Evolutionary conservation across 176 grass and related monocot genomes (phyloP).

Genomic region (Bonia amplexicaulis): DNA sequence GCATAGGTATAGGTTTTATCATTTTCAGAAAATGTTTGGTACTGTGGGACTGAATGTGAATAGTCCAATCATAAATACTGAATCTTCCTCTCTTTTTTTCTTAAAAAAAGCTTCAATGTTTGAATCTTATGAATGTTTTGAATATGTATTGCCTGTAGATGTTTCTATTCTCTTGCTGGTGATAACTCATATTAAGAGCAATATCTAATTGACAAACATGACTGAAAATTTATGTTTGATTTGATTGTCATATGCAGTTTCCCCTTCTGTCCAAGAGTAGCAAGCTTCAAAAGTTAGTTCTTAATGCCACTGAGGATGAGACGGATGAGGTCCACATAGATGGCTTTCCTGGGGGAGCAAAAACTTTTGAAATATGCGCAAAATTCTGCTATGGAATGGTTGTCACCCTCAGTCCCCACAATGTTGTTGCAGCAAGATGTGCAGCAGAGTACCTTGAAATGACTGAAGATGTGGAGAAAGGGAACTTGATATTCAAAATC

Average conservation of each 20-base stretch:
- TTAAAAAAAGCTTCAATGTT: neutral
- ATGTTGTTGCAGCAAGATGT: slow-evolving; percentile 80
- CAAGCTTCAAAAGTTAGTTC: slow-evolving; percentile 65
- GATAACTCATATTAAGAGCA: neutral
- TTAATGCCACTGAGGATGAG: slow-evolving; percentile 50
- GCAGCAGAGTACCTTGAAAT: slow-evolving; percentile 88
- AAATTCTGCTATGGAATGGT: slow-evolving; percentile 99
- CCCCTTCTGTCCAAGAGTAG: slow-evolving; percentile 92
- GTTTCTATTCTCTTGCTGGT: neutral
- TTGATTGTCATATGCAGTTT: slow-evolving; percentile 57
- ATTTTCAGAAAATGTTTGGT: neutral
- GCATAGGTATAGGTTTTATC: neutral
- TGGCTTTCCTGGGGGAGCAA: slow-evolving; percentile 72
- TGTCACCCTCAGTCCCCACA: slow-evolving; percentile 89
- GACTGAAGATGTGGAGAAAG: slow-evolving; percentile 88
- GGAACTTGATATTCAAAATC: slow-evolving; percentile 96
- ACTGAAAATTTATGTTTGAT: neutral
- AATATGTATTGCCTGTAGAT: neutral
- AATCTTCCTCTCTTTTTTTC: neutral
- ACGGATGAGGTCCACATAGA: slow-evolving; percentile 65
- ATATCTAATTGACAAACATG: neutral
- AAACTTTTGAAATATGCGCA: slow-evolving; percentile 79
- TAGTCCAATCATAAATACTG: neutral
- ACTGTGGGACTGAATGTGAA: neutral
- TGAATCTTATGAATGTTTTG: neutral